Percentiles rank a stretch among this genome's conserved stretches.
Conservation (phyloP, 495 filamentous ascomycete species). For the Articulospora tetracladia region DNA sequence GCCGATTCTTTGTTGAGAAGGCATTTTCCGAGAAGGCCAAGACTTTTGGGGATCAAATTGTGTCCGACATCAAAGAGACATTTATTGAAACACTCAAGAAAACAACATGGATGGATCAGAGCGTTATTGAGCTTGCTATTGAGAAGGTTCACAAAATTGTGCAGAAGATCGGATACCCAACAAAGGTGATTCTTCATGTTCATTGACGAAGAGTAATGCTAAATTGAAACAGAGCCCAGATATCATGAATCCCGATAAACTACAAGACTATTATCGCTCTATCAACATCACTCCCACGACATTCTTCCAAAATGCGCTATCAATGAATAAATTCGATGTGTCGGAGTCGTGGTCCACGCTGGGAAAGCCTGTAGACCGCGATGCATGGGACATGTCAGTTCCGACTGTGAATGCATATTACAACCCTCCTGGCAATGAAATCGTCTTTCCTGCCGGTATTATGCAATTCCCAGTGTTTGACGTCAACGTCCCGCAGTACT, state of each 20-base stretch:
- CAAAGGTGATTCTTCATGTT: slow-evolving; percentile 29
- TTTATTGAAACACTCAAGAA: slow-evolving; percentile 57
- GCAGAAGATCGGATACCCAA: slow-evolving; percentile 73
- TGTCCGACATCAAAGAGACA: slow-evolving; percentile 63
- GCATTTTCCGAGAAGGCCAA: slow-evolving; percentile 62
- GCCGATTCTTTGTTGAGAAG: slow-evolving; percentile 64
- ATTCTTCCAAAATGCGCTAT: slow-evolving; percentile 59
- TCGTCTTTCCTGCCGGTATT: slow-evolving; percentile 70
- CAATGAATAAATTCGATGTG: slow-evolving; percentile 42
- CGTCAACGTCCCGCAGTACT: slow-evolving; percentile 55
- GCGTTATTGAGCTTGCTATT: slow-evolving; percentile 56
- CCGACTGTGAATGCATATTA: slow-evolving; percentile 64
- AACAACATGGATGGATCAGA: slow-evolving; percentile 66
- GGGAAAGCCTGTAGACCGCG: slow-evolving; percentile 56
- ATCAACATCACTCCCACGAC: slow-evolving; percentile 47
- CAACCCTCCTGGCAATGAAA: slow-evolving; percentile 59
- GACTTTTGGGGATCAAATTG: slow-evolving; percentile 62
- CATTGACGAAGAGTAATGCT: not conserved
- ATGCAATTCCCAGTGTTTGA: slow-evolving; percentile 70
- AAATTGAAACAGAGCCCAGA: slow-evolving; percentile 44
- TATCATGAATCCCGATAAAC: slow-evolving; percentile 52
- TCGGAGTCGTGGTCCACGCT: slow-evolving; percentile 51
- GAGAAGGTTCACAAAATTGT: slow-evolving; percentile 68
- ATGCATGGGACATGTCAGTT: slow-evolving; percentile 61
- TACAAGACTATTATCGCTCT: slow-evolving; percentile 54